A percentile compares a stretch with the other conserved stretches of the same genome.
Evolutionary conservation across 2,329 filamentous ascomycete species (phyloP).

Genomic region (Lecanicillium sp.): DNA sequence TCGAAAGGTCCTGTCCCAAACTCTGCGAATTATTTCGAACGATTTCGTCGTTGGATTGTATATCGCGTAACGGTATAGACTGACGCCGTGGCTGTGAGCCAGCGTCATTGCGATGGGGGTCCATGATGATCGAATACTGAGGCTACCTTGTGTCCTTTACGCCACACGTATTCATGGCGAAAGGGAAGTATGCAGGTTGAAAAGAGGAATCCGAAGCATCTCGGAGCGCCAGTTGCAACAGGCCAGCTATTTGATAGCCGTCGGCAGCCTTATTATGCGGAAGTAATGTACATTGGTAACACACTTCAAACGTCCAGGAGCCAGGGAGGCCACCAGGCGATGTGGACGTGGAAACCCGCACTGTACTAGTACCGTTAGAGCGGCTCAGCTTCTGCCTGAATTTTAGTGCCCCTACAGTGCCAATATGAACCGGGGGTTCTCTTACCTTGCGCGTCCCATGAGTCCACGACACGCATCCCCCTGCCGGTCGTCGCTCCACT

Average conservation of each 20-base stretch:
- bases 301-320: constrained; percentile 9
- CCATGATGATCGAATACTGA: constrained; percentile 21
- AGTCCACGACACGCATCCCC: neutral
- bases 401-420: neutral
- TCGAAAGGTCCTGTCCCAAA: neutral
- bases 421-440: neutral
- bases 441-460: neutral
- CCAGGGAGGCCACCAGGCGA: constrained; percentile 1
- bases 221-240: neutral
- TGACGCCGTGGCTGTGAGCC: constrained; percentile 22
- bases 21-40: neutral
- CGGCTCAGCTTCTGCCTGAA: no score
- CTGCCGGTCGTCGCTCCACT: neutral
- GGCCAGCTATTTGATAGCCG: neutral
- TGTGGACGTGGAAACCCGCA: neutral
- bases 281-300: neutral
- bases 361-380: constrained; percentile 6
- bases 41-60: neutral
- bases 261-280: neutral
- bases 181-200: neutral
- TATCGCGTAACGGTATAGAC: constrained; percentile 66
- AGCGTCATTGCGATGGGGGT: constrained; percentile 24
- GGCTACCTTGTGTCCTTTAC: neutral
- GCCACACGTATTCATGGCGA: neutral
- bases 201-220: neutral